These are phyloP conservation scores for Kazachstania sp. DNA, from an alignment of 1,139 yeast species.

Conservation along the genomic window DNA sequence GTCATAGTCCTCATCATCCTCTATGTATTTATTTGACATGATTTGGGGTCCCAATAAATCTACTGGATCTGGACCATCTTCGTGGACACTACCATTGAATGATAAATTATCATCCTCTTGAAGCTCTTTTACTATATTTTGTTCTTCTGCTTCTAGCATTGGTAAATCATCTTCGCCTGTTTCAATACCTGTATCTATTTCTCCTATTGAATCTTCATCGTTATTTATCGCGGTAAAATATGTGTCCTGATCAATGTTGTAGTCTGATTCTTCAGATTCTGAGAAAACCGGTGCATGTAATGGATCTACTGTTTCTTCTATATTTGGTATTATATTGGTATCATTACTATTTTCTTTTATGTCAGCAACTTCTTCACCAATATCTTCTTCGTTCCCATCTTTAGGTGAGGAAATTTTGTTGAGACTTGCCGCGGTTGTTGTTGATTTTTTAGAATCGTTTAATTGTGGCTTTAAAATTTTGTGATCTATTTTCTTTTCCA, in stretches of 20 bases:
- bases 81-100: conserved; percentile 29
- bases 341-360: conserved; percentile 28
- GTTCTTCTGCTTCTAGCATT: conserved; percentile 40
- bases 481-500: not conserved
- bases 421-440: not conserved
- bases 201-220: conserved; percentile 34
- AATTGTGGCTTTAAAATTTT: not conserved
- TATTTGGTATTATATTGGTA: conserved; percentile 14
- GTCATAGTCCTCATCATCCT: conserved; percentile 31
- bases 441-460: not conserved
- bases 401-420: conserved; percentile 4
- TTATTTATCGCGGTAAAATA: conserved; percentile 52
- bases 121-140: conserved; percentile 36
- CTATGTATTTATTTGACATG: conserved; percentile 11
- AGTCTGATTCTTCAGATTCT: conserved; percentile 45
- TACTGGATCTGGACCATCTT: conserved; percentile 27
- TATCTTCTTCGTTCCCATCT: conserved; percentile 45
- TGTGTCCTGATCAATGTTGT: conserved; percentile 66
- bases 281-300: conserved; percentile 30
- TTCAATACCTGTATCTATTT: conserved; percentile 39
- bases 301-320: conserved; percentile 37
- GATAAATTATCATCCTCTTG: conserved; percentile 34
- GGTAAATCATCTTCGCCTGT: conserved; percentile 49
- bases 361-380: conserved; percentile 52
- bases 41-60: conserved; percentile 6